Evolutionary conservation across 129 eudicot genomes (phyloP).

Genomic region (Tagetes erecta): DNA sequence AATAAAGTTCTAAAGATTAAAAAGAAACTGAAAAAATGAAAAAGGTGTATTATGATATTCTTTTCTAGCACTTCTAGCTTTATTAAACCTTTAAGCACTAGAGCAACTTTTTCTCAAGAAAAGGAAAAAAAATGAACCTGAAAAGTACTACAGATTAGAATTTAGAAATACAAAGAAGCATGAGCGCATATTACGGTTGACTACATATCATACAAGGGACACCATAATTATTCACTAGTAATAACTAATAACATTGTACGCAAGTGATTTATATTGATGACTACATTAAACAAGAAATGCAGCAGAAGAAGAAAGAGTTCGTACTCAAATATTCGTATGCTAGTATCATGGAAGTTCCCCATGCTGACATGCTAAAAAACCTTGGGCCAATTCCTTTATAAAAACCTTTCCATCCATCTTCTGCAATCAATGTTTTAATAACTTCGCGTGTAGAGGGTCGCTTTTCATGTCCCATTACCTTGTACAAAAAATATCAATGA

Average conservation of each 20-base stretch:
- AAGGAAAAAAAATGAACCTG: not conserved
- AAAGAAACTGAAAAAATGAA: not conserved
- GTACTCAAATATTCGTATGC: conserved; percentile 93
- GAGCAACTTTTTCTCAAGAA: not conserved
- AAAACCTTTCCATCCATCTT: conserved; percentile 90
- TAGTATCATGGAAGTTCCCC: conserved; percentile 99
- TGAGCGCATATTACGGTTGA: not conserved
- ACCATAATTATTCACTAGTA: not conserved
- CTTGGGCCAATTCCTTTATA: conserved; percentile 98
- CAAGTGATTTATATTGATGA: conserved; percentile 6
- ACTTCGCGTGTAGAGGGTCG: conserved; percentile 75
- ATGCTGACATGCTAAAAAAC: conserved; percentile 98
- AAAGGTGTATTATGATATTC: not conserved
- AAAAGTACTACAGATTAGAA: not conserved
- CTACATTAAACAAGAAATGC: not conserved
- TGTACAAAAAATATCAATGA: conserved; percentile 12
- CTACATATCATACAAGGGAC: not conserved
- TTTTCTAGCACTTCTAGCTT: not conserved
- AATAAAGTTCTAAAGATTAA: not conserved
- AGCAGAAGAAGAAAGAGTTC: conserved; percentile 18
- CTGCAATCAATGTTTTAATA: conserved; percentile 63
- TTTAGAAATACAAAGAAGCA: not conserved
- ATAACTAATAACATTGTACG: not conserved
- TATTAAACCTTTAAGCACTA: not conserved
- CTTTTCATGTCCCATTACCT: conserved; percentile 84